Conservation (phyloP, 768 basidiomycete genomes). For the Omphalotus guepiniiformis region DNA sequence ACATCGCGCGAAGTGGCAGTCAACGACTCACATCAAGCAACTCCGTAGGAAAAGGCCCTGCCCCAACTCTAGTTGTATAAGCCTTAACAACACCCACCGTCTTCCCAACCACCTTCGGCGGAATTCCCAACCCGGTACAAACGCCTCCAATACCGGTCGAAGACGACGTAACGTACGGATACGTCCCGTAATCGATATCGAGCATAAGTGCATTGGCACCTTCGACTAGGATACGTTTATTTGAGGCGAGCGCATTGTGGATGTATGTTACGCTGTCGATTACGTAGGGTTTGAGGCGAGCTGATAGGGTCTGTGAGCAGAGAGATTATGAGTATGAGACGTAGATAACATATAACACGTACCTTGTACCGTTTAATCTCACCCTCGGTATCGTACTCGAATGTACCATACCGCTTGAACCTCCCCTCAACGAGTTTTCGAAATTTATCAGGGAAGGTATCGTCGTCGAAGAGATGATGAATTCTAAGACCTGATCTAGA, state of each 20-base stretch:
- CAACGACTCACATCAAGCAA: slow-evolving; percentile 69
- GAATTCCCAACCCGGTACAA: slow-evolving; percentile 96
- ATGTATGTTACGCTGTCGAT: slow-evolving; percentile 85
- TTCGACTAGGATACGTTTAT: slow-evolving; percentile 87
- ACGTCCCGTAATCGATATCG: slow-evolving; percentile 96
- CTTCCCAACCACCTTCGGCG: slow-evolving; percentile 82
- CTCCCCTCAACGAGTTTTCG: slow-evolving; percentile 93
- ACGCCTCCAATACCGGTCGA: slow-evolving; percentile 93
- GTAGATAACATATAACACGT: slow-evolving; percentile 8
- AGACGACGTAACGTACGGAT: slow-evolving; percentile 95
- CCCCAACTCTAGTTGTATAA: slow-evolving; percentile 98
- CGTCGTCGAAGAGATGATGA: slow-evolving; percentile 91
- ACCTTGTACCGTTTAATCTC: slow-evolving; percentile 94
- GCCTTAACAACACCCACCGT: slow-evolving; percentile 95
- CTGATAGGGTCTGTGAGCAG: slow-evolving; percentile 63
- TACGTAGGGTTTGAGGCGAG: slow-evolving; percentile 82
- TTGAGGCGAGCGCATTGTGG: slow-evolving; percentile 69
- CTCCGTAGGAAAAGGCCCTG: slow-evolving; percentile 97
- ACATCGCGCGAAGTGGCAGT: no score
- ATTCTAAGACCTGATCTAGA: slow-evolving; percentile 93
- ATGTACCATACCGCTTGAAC: slow-evolving; percentile 96
- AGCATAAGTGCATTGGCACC: slow-evolving; percentile 99
- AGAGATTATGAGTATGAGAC: background rate
- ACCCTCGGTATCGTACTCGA: slow-evolving; percentile 97
- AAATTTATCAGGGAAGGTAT: slow-evolving; percentile 87